Conservation (phyloP, 345 rosid species). For the Diplotaxis tenuifolia region DNA sequence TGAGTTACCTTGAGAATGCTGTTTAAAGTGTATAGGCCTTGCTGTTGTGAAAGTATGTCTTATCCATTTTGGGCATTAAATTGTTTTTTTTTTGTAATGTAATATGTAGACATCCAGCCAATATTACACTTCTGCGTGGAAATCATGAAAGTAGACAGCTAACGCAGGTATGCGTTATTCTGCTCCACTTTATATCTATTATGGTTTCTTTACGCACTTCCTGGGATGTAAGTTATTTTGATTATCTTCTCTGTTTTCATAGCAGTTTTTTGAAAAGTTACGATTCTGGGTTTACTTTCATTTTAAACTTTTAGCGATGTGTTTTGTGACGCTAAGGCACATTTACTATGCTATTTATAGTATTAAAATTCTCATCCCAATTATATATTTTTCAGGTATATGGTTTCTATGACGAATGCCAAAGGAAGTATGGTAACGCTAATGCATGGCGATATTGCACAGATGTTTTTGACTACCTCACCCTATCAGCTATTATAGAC, state of each 20-base stretch:
- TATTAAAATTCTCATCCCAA: not conserved
- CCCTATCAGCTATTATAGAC: slow-evolving; percentile 97
- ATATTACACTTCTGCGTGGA: slow-evolving; percentile 96
- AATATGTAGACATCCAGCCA: slow-evolving; percentile 79
- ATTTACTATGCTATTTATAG: not conserved
- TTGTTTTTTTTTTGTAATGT: not conserved
- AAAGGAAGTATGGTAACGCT: slow-evolving; percentile 98
- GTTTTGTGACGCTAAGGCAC: not conserved
- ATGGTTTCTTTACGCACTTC: not conserved
- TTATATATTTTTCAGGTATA: slow-evolving; percentile 61
- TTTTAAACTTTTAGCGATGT: slow-evolving; percentile 6
- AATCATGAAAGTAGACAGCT: slow-evolving; percentile 99
- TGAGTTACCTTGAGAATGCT: not conserved
- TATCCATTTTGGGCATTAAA: not conserved
- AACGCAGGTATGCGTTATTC: slow-evolving; percentile 72
- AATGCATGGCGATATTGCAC: slow-evolving; percentile 99
- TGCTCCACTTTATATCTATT: not conserved
- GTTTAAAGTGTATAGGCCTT: not conserved
- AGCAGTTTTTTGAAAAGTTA: slow-evolving; percentile 22
- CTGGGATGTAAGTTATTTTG: slow-evolving; percentile 10
- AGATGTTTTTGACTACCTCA: slow-evolving; percentile 96
- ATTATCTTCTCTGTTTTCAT: slow-evolving; percentile 23
- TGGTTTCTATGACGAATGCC: slow-evolving; percentile 99
- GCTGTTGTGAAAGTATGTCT: not conserved
- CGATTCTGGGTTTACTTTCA: slow-evolving; percentile 20